Evolutionary conservation across 257 asterid genomes (phyloP).

Genomic region (Nicotiana paniculata): DNA sequence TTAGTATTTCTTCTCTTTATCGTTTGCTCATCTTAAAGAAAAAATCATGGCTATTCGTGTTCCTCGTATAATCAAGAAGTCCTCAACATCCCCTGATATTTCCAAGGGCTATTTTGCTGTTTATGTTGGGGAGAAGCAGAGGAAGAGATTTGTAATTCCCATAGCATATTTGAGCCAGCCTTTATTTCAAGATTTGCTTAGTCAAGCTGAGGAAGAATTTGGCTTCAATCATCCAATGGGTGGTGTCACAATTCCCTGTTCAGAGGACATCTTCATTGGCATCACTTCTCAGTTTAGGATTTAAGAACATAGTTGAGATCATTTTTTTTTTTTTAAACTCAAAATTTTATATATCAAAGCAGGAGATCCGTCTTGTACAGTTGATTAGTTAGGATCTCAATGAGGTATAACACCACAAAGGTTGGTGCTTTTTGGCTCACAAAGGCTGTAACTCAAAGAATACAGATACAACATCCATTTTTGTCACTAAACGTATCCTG

Average conservation of each 20-base stretch:
- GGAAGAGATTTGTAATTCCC: conserved; percentile 33
- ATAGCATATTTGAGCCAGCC: neutral
- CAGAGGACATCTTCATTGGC: conserved; percentile 31
- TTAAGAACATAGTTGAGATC: neutral
- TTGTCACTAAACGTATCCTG: too few relatives aligned
- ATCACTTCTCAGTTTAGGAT: conserved; percentile 25
- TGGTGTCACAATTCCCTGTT: conserved; percentile 38
- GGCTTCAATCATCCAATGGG: conserved; percentile 2
- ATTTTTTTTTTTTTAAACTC: neutral
- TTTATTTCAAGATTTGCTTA: neutral
- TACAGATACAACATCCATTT: neutral
- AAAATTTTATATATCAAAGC: neutral
- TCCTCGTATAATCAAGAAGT: neutral
- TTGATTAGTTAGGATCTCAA: neutral
- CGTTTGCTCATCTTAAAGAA: neutral
- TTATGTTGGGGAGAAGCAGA: conserved; percentile 37
- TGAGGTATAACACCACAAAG: neutral
- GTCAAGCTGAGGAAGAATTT: neutral
- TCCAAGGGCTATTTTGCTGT: conserved; percentile 53
- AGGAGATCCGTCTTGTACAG: neutral
- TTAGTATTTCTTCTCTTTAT: neutral
- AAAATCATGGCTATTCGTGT: neutral
- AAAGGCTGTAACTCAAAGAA: neutral
- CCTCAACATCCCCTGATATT: conserved; percentile 4
- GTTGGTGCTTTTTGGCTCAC: neutral